Base-by-base conservation (phyloP, 768 basidiomycete genomes). In the Trametopsis cervina region DNA sequence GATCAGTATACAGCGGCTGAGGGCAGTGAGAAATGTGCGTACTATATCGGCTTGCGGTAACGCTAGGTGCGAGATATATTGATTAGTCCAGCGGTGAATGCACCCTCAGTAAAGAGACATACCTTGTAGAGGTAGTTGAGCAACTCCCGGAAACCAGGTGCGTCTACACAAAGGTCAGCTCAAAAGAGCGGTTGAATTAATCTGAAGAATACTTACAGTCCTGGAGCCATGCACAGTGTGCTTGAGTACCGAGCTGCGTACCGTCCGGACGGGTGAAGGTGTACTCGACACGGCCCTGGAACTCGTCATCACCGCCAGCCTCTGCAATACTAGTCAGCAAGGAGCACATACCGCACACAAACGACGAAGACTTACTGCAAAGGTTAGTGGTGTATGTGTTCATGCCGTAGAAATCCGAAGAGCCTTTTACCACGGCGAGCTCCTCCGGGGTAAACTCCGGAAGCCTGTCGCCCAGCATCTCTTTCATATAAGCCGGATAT, bases 321-420 rank as follows among this genome's bases (percentile, higher is more conserved):
- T 75, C 79, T 81, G 42, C 48, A 40, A 50, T 4, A 29, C 73
- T 50, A 26, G 76, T 76, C 69, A 60, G n/a, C n/a, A 69, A 71
- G 13, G n/a, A n/a, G n/a, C n/a, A n/a, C n/a, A n/a, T n/a, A n/a
- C n/a, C n/a, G n/a, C n/a, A n/a, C n/a, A n/a, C n/a, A n/a, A n/a
- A n/a, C n/a, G n/a, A n/a, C n/a, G n/a, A 26, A 21, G 4, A 61
- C 62, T 40, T 44, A 65, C 63, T 63, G 57, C 62, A 62, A 36
- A 85, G 73, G 59, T 83, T 80, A 20, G 81, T 83, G 10, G 82
- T 83, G 62, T 85, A 85, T 2, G 83, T 82, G 63, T 84, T 85
- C 80, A 84, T 84, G 47, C 81, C 83, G 58, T 83, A 83, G 62
- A 84, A 85, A 57, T 83, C 83, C 3, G 81, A 80, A 13, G 81